Percentiles rank a stretch among this genome's conserved stretches.
Conservation (phyloP, 768 basidiomycete genomes). For the Hortiboletus flavorubellus region DNA sequence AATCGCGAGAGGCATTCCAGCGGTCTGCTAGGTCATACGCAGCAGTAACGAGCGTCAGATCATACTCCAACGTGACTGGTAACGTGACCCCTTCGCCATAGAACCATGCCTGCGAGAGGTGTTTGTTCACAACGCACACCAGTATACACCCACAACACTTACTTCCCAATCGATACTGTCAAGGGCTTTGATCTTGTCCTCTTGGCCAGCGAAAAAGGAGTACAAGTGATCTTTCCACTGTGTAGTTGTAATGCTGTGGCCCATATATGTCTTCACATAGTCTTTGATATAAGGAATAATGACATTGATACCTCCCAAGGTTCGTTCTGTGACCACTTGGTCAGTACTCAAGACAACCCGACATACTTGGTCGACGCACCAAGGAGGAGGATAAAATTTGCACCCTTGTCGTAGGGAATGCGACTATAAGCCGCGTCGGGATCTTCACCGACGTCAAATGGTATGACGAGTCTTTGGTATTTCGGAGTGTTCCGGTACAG, state of each 20-base stretch:
- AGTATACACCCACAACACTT: conserved; percentile 13
- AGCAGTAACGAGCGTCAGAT: conserved; percentile 48
- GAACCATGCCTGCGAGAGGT: conserved; percentile 45
- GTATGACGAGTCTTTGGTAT: conserved; percentile 78
- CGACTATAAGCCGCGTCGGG: conserved; percentile 72
- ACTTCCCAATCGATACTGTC: conserved; percentile 57
- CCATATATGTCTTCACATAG: conserved; percentile 54
- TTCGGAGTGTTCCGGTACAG: conserved; percentile 54
- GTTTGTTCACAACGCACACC: neutral
- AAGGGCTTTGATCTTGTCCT: conserved; percentile 46
- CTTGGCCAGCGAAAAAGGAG: conserved; percentile 42
- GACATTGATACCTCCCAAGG: conserved; percentile 52
- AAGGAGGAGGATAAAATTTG: conserved; percentile 82
- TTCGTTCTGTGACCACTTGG: conserved; percentile 37
- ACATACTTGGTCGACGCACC: conserved; percentile 38
- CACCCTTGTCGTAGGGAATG: conserved; percentile 88
- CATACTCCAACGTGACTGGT: conserved; percentile 50
- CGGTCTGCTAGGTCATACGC: conserved; percentile 50
- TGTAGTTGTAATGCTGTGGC: conserved; percentile 53
- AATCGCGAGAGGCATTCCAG: conserved; percentile 47
- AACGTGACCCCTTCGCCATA: conserved; percentile 52
- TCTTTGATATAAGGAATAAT: conserved; percentile 56
- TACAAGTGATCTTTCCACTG: conserved; percentile 60
- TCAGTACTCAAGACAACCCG: neutral
- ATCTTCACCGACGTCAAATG: conserved; percentile 69